Evolutionary conservation across 2,329 filamentous ascomycete genomes (phyloP).

Genomic region (Calonectria naviculata): DNA sequence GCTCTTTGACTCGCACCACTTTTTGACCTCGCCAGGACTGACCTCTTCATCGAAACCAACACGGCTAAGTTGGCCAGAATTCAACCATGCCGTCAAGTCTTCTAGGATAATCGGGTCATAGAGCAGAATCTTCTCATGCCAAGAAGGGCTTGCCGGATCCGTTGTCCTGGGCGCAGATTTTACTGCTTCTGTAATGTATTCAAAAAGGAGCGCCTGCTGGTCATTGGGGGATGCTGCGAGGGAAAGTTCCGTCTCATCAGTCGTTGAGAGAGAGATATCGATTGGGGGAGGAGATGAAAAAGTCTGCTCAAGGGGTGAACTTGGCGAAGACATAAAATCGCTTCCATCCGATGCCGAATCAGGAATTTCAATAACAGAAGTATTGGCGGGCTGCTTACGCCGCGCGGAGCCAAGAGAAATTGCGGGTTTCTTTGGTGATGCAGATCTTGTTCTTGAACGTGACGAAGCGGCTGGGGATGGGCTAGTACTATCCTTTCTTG

Average conservation of each 20-base stretch:
- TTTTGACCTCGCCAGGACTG: slow-evolving; percentile 75
- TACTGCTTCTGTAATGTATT: slow-evolving; percentile 66
- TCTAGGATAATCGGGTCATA: slow-evolving; percentile 93
- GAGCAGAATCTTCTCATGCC: slow-evolving; percentile 93
- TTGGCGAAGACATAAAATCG: slow-evolving; percentile 44
- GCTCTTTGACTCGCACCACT: slow-evolving; percentile 90
- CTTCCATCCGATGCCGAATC: slow-evolving; percentile 60
- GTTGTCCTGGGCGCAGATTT: slow-evolving; percentile 60
- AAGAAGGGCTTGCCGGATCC: slow-evolving; percentile 69
- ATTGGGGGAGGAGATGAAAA: slow-evolving; percentile 57
- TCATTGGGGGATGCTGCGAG: slow-evolving; percentile 51
- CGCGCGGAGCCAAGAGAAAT: slow-evolving; percentile 25
- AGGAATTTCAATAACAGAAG: slow-evolving; percentile 57
- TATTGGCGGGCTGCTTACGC: slow-evolving; percentile 21
- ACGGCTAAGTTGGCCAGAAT: slow-evolving; percentile 72
- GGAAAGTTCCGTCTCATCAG: slow-evolving; percentile 58
- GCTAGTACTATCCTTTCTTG: slow-evolving; percentile 48
- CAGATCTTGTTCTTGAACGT: slow-evolving; percentile 20
- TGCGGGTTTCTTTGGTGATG: slow-evolving; percentile 22
- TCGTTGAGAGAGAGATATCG: slow-evolving; percentile 56
- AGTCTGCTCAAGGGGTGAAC: slow-evolving; percentile 48
- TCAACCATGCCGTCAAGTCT: slow-evolving; percentile 86
- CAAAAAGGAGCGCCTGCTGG: slow-evolving; percentile 59
- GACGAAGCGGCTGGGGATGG: slow-evolving; percentile 8
- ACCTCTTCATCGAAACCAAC: slow-evolving; percentile 76